A percentile compares a stretch with the other conserved stretches of the same genome.
Conservation (phyloP, 208 protist species). For the Leishmania tropica region DNA sequence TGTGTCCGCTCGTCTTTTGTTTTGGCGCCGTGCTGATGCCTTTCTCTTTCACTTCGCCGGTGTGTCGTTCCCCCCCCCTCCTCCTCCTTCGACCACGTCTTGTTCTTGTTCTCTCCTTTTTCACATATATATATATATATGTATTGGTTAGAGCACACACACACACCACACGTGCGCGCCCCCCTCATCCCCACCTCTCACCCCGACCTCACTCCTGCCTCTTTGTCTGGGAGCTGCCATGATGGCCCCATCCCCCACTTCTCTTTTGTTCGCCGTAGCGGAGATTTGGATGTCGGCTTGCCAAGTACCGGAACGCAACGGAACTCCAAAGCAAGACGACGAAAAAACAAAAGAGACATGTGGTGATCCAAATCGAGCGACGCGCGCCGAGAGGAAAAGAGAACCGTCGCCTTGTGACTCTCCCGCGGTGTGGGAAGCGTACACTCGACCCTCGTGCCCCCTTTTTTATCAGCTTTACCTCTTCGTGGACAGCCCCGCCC, state of each 20-base stretch:
- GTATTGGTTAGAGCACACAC: background rate
- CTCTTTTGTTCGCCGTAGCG: background rate
- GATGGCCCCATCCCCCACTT: background rate
- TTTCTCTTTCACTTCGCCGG: background rate
- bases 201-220: background rate
- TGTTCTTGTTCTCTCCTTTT: background rate
- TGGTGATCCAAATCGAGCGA: background rate
- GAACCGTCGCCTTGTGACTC: background rate
- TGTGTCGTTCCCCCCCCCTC: too few relatives aligned
- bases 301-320: background rate
- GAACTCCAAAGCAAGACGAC: background rate
- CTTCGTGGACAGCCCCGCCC: background rate
- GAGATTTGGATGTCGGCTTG: background rate
- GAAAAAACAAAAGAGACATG: background rate
- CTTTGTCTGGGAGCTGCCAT: background rate
- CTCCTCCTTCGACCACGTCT: background rate
- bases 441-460: background rate
- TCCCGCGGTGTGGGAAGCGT: background rate
- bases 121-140: too few relatives aligned
- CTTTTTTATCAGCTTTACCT: background rate
- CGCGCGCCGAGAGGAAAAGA: background rate
- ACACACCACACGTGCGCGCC: background rate
- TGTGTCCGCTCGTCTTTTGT: constrained; percentile 4
- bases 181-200: background rate
- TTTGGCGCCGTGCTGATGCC: background rate